These are phyloP conservation scores for Talaromyces sp. DNA, from an alignment of 2,329 filamentous ascomycete genomes.

Conservation along the genomic window DNA sequence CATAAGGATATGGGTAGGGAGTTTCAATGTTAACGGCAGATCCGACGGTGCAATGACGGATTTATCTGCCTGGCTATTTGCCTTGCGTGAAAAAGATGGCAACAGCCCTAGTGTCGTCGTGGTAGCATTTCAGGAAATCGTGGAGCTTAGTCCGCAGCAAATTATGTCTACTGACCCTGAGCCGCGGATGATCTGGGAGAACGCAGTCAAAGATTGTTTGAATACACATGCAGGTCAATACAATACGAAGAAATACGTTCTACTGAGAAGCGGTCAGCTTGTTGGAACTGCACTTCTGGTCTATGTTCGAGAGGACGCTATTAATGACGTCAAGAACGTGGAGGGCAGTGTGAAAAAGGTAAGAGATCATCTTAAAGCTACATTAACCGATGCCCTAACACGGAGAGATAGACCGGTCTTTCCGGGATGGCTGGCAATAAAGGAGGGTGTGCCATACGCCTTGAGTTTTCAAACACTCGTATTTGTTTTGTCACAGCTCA, in stretches of 20 bases:
- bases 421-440: slow-evolving; percentile 98
- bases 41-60: slow-evolving; percentile 72
- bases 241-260: slow-evolving; percentile 73
- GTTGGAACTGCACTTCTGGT: slow-evolving; percentile 90
- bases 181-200: slow-evolving; percentile 79
- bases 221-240: slow-evolving; percentile 63
- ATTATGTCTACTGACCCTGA: slow-evolving; percentile 98
- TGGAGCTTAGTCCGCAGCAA: slow-evolving; percentile 94
- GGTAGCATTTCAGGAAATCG: slow-evolving; percentile 95
- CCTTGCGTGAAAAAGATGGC: slow-evolving; percentile 48
- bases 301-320: slow-evolving; percentile 73
- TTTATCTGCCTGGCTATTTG: slow-evolving; percentile 76
- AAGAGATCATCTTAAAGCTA: slow-evolving; percentile 10
- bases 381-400: neutral
- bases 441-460: slow-evolving; percentile 89
- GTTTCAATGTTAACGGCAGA: slow-evolving; percentile 91
- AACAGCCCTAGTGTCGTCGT: slow-evolving; percentile 77
- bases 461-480: slow-evolving; percentile 88
- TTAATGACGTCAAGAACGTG: slow-evolving; percentile 87
- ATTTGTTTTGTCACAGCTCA: slow-evolving; percentile 96
- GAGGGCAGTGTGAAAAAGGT: slow-evolving; percentile 91
- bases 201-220: slow-evolving; percentile 68
- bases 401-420: slow-evolving; percentile 61
- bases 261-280: slow-evolving; percentile 85
- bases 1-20: slow-evolving; percentile 79